These are phyloP conservation scores for Sphagnum tenellum DNA, from an alignment of 225 moss, liverwort and hornwort species.

Conservation along the genomic window DNA sequence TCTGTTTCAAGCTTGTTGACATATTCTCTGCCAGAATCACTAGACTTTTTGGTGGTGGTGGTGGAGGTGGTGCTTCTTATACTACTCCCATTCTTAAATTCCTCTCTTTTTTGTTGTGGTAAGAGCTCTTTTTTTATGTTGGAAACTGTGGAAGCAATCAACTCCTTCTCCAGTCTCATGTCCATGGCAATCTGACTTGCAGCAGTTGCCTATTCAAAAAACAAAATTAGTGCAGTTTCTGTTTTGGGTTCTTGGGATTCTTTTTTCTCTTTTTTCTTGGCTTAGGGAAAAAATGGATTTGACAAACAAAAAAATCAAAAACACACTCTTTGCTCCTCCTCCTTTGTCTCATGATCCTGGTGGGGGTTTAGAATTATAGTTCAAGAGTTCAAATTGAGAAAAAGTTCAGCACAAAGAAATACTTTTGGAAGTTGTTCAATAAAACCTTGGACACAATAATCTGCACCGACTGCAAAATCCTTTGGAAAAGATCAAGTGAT, in stretches of 20 bases:
- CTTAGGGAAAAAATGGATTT: too few species aligned
- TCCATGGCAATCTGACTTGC: slow-evolving; percentile 2
- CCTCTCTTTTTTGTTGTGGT: neutral
- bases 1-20: slow-evolving; percentile 5
- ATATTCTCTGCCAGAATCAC: neutral
- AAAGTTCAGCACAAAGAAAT: too few species aligned
- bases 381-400: too few species aligned
- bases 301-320: too few species aligned
- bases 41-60: too few species aligned
- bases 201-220: slow-evolving; percentile 4
- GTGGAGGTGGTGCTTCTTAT: neutral
- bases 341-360: too few species aligned
- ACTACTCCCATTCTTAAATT: slow-evolving; percentile 2
- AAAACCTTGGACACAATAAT: slow-evolving; percentile 5
- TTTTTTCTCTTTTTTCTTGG: too few species aligned
- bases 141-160: slow-evolving; percentile 3
- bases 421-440: too few species aligned
- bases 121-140: slow-evolving; percentile 10
- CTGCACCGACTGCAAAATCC: slow-evolving; percentile 2
- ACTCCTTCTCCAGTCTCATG: slow-evolving; percentile 11
- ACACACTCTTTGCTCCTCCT: too few species aligned
- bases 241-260: too few species aligned
- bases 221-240: too few species aligned
- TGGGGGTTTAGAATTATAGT: too few species aligned
- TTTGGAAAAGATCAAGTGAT: slow-evolving; percentile 1